Conservation (phyloP, 768 basidiomycete species). For the Lentinula guzmanii region DNA sequence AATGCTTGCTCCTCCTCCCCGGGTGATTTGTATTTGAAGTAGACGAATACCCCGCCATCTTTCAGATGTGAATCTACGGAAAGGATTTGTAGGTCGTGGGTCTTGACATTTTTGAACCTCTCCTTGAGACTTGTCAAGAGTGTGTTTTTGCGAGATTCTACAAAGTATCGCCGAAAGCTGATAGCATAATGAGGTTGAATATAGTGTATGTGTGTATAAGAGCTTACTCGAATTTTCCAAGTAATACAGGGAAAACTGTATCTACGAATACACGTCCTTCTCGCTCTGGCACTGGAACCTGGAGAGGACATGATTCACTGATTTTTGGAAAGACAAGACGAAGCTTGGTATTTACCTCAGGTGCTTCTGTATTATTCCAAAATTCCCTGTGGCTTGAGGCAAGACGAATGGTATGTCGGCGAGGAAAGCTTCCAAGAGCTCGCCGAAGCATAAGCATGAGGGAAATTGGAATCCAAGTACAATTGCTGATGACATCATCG, state of each 20-base stretch:
- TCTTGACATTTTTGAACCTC: conserved; percentile 45
- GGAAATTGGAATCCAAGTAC: too few species aligned
- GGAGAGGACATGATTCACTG: neutral
- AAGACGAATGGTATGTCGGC: neutral
- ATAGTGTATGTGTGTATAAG: conserved; percentile 5
- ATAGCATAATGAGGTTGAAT: conserved; percentile 6
- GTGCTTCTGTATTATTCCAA: neutral
- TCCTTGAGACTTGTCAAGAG: conserved; percentile 41
- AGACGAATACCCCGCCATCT: conserved; percentile 84
- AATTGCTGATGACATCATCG: too few species aligned
- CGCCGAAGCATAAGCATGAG: neutral
- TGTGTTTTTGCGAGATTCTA: conserved; percentile 51
- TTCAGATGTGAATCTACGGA: conserved; percentile 63
- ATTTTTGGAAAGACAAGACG: neutral
- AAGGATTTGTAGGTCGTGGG: conserved; percentile 55
- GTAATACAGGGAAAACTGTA: conserved; percentile 70
- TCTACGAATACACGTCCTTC: conserved; percentile 69
- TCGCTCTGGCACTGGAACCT: conserved; percentile 14
- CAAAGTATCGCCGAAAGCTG: conserved; percentile 63
- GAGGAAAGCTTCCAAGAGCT: neutral
- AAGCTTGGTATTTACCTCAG: neutral
- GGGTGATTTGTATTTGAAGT: conserved; percentile 49
- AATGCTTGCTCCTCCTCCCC: conserved; percentile 31
- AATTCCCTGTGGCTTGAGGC: neutral
- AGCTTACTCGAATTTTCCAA: conserved; percentile 70